Base-by-base conservation (phyloP, 1,284 basidiomycete genomes). In the Coniophora puteana region DNA sequence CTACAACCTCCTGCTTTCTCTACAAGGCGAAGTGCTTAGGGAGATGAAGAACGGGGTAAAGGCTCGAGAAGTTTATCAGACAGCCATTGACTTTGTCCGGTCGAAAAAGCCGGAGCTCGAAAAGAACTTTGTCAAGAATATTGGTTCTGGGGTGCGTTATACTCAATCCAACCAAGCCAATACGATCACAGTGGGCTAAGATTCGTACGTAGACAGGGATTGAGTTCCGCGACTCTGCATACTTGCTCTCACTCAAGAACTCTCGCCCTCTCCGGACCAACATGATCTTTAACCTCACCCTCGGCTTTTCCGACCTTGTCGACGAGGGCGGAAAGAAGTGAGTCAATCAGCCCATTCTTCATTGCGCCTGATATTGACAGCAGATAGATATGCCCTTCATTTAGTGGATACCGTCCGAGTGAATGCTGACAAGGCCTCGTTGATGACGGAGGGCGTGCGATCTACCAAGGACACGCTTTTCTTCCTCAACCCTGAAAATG, bases 201-300 rank as follows among this genome's bases (percentile, higher is more conserved):
- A 44, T 52, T 36, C 27, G 30, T 11, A 31, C 44, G 6, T 54
- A 94, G 91, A 94, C 83, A 59, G 93, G 93, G 11, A 79, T 97
- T 59, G 95, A 98, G 62, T 97, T 95, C 67, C 83, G 94, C 24
- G 95, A 99, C 59, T 83, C 87, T 8, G 72, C 82, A 0, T 96
- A 93, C 59, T 68, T 93, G 3, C 70, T 98, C 26, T 87, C 83
- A 3, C 52, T 81, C 10, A 98, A 97, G 68, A 94, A 90, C 55
- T 68, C 65, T 8, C 80, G 87, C 11, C 67, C 68, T 23, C 61
- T 98, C 40, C 80, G 80, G 57, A 68, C 81, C 38, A 84, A 86
- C 57, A 96, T 96, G 93, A 74, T 91, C 14, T 73, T 96, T 58
- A 89, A 88, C 54, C 69, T 98, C 30, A 76, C 80, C 7, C 72